A percentile compares a stretch with the other conserved stretches of the same genome.
Conservation (phyloP, 2,329 filamentous ascomycete genomes). For the Samsoniella hepiali region DNA sequence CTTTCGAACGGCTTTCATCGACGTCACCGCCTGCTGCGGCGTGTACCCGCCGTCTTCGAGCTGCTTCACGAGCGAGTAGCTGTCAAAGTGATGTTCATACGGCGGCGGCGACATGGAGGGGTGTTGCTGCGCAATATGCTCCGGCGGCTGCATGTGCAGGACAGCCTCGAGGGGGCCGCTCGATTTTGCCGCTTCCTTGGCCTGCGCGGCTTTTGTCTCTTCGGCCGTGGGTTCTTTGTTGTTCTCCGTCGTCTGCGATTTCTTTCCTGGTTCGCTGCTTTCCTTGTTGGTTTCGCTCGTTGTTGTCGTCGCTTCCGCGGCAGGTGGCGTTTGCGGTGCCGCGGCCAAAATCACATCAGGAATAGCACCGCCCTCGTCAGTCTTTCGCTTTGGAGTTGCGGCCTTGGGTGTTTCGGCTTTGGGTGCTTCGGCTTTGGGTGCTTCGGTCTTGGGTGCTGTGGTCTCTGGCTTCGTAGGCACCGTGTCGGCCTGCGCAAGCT, state of each 20-base stretch:
- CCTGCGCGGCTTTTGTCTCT: conserved; percentile 30
- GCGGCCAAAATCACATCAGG: conserved; percentile 12
- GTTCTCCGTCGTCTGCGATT: conserved; percentile 4
- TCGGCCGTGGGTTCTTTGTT: conserved; percentile 19
- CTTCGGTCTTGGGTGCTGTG: background rate
- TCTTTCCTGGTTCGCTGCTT: background rate
- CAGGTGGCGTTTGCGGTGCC: background rate
- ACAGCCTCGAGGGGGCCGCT: conserved; percentile 52
- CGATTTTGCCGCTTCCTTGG: conserved; percentile 38
- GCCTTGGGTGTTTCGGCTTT: no score
- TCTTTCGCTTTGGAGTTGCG: background rate
- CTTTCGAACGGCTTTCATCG: conserved; percentile 88
- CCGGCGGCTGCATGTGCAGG: conserved; percentile 43
- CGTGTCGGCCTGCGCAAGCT: conserved; percentile 9
- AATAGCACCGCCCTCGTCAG: background rate
- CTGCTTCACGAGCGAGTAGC: conserved; percentile 80
- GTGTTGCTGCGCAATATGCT: conserved; percentile 44
- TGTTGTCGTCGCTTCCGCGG: background rate
- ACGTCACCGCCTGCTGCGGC: conserved; percentile 69
- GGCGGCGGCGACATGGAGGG: conserved; percentile 70
- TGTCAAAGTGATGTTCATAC: conserved; percentile 96
- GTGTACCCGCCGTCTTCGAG: conserved; percentile 73
- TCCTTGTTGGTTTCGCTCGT: background rate
- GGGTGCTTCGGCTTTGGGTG: no score
- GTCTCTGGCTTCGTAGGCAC: background rate